Conservation (phyloP, 176 grass and related monocot species). For the Urochloa ruziziensis region DNA sequence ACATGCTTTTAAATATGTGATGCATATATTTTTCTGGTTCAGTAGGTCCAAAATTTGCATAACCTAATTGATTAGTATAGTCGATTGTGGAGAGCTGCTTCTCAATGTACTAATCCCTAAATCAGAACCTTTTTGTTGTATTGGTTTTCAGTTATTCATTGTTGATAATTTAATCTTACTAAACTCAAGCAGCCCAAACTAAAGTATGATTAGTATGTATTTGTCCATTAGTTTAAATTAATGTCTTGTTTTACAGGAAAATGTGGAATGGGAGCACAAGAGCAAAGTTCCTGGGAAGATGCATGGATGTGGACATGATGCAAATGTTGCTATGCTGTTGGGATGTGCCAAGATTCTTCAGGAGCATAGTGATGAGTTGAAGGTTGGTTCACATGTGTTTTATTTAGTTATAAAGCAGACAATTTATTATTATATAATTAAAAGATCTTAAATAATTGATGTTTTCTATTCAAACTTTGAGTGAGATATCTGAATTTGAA, state of each 20-base stretch:
- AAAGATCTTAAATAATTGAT: not conserved
- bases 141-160: not conserved
- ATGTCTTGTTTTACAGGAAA: slow-evolving; percentile 55
- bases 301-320: slow-evolving; percentile 96
- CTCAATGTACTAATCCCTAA: too few species aligned
- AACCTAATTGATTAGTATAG: not conserved
- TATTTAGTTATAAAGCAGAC: not conserved
- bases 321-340: slow-evolving; percentile 73
- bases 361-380: slow-evolving; percentile 62
- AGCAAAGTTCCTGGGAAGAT: slow-evolving; percentile 93
- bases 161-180: not conserved
- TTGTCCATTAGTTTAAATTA: slow-evolving; percentile 7
- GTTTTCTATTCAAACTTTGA: not conserved
- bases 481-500: not conserved
- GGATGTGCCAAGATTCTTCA: slow-evolving; percentile 94
- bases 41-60: not conserved
- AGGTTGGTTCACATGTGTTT: slow-evolving; percentile 47
- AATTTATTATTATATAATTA: not conserved
- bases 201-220: not conserved
- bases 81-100: too few species aligned
- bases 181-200: not conserved
- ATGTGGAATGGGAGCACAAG: slow-evolving; percentile 93
- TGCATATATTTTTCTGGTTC: not conserved
- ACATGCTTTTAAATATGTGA: too few species aligned
- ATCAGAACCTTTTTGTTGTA: not conserved